phyloP scores from a whole-genome alignment of 805 yeast species.

The Tetrapisispora iriomotensis region DNA sequence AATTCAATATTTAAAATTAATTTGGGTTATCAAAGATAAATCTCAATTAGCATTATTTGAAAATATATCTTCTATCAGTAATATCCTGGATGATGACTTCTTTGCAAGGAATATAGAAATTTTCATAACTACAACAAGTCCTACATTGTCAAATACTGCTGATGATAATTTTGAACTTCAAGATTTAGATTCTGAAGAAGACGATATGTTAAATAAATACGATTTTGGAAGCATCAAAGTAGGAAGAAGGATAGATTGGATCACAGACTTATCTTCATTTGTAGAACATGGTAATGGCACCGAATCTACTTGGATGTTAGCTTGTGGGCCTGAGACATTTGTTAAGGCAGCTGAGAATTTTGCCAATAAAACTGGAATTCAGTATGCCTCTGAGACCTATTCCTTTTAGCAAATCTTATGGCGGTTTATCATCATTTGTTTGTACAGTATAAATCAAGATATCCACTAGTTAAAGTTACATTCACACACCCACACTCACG shows the following conservation, averaged over 20 bases:
- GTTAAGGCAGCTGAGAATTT: slow-evolving; percentile 13
- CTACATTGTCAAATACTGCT: slow-evolving; percentile 7
- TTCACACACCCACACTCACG: no score
- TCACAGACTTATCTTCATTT: slow-evolving; percentile 16
- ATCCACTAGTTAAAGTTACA: no score
- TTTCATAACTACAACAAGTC: slow-evolving; percentile 8
- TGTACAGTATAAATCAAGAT: not conserved
- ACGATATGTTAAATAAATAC: not conserved
- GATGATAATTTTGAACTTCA: slow-evolving; percentile 4
- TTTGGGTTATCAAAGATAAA: slow-evolving; percentile 46
- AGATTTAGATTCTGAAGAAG: not conserved
- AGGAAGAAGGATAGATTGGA: slow-evolving; percentile 23
- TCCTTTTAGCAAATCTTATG: not conserved
- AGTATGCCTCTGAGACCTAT: slow-evolving; percentile 4
- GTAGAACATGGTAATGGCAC: slow-evolving; percentile 9
- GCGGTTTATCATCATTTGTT: not conserved
- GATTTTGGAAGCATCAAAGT: slow-evolving; percentile 13
- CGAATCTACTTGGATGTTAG: slow-evolving; percentile 19
- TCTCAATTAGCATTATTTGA: slow-evolving; percentile 39
- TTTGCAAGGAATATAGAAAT: slow-evolving; percentile 6
- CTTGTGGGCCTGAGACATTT: slow-evolving; percentile 25
- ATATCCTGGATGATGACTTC: slow-evolving; percentile 4
- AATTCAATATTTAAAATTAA: slow-evolving; percentile 29
- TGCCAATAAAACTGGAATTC: slow-evolving; percentile 7
- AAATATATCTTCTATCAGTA: slow-evolving; percentile 4